A percentile compares a stretch with the other conserved stretches of the same genome.
These are phyloP conservation scores for Durotheca rogersii DNA, from an alignment of 495 filamentous ascomycete genomes.

Conservation along the genomic window DNA sequence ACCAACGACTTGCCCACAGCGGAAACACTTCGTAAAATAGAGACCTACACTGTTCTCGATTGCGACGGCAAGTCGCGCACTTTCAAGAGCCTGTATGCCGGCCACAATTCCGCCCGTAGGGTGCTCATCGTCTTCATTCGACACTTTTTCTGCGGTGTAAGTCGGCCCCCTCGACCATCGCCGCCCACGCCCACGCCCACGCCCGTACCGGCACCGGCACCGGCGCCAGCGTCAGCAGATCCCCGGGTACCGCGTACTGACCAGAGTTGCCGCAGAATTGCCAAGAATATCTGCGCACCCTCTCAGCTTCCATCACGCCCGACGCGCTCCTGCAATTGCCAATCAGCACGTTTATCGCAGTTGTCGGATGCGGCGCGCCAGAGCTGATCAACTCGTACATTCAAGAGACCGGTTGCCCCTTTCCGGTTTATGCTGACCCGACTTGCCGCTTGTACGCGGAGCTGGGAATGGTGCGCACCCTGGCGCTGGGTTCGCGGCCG, in stretches of 20 bases:
- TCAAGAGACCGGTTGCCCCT: constrained; percentile 62
- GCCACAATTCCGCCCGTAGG: constrained; percentile 52
- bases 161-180: constrained; percentile 33
- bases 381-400: constrained; percentile 70
- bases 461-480: constrained; percentile 69
- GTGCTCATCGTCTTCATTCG: constrained; percentile 80
- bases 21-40: constrained; percentile 51
- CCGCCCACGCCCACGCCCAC: background rate
- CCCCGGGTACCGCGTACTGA: constrained; percentile 9
- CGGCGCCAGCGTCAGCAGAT: constrained; percentile 2
- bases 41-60: constrained; percentile 63
- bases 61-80: constrained; percentile 58
- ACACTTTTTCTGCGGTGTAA: constrained; percentile 88
- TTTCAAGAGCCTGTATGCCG: constrained; percentile 69
- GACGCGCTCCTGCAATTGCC: constrained; percentile 55
- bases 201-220: no score
- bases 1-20: constrained; percentile 55
- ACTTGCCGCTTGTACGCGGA: constrained; percentile 65
- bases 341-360: constrained; percentile 61
- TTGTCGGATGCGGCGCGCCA: constrained; percentile 79
- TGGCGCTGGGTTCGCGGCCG: constrained; percentile 62
- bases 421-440: constrained; percentile 82
- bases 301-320: constrained; percentile 61
- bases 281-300: constrained; percentile 69
- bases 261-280: constrained; percentile 54